phyloP scores from a whole-genome alignment of 139 green algal species.

The Coelastrella sp. region DNA sequence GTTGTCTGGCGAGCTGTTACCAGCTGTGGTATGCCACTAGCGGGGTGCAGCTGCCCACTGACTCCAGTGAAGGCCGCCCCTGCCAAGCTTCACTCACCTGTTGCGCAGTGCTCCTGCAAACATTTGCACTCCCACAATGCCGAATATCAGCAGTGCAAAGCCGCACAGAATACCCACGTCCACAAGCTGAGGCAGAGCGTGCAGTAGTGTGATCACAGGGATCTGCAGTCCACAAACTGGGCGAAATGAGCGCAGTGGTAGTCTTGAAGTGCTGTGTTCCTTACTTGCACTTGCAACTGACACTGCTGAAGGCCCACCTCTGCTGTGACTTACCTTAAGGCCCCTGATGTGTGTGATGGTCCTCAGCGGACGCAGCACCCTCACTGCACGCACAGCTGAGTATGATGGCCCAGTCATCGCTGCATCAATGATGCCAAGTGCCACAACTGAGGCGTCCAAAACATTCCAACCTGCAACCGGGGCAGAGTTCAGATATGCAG shows the following conservation, averaged over 20 bases:
- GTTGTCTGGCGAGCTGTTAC: neutral
- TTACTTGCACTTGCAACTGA: too few species aligned
- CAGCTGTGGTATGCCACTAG: neutral
- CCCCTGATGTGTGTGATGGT: slow-evolving; percentile 68
- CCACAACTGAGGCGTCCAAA: slow-evolving; percentile 43
- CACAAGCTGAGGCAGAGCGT: slow-evolving; percentile 76
- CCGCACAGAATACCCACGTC: slow-evolving; percentile 77
- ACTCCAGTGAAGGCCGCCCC: neutral
- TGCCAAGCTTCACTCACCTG: slow-evolving; percentile 39
- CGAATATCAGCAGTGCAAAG: slow-evolving; percentile 83
- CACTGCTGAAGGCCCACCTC: too few species aligned
- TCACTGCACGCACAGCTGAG: slow-evolving; percentile 71
- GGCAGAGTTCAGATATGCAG: neutral
- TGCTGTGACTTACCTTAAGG: slow-evolving; percentile 54
- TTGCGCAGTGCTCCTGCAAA: slow-evolving; percentile 63
- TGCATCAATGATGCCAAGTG: slow-evolving; percentile 52
- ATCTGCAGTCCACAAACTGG: neutral
- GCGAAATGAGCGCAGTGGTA: neutral
- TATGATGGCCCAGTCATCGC: slow-evolving; percentile 57
- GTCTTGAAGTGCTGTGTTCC: too few species aligned
- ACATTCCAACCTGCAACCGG: slow-evolving; percentile 68
- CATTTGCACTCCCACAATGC: slow-evolving; percentile 78
- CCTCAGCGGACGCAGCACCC: slow-evolving; percentile 79
- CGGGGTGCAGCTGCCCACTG: neutral
- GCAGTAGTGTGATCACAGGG: slow-evolving; percentile 77